Percentiles rank a stretch among this genome's conserved stretches.
These are phyloP conservation scores for Taphrina flavorubra DNA, from an alignment of 1,139 yeast species.

Conservation along the genomic window DNA sequence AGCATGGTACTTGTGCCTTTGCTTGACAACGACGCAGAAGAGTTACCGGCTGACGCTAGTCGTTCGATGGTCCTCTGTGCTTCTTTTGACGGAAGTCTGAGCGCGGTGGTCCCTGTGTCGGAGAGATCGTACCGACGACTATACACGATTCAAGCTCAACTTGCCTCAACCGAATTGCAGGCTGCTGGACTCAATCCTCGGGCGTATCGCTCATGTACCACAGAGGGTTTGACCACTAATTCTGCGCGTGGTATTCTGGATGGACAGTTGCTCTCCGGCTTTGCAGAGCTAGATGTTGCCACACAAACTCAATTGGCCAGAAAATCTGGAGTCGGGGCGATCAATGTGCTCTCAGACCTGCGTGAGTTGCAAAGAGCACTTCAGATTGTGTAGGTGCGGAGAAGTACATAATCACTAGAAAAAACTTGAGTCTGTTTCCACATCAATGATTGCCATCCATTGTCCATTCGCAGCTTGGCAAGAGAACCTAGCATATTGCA, in stretches of 20 bases:
- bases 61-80: constrained; percentile 60
- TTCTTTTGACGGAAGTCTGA: constrained; percentile 78
- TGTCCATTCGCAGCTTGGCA: too few species aligned
- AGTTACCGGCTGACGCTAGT: constrained; percentile 42
- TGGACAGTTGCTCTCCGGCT: constrained; percentile 43
- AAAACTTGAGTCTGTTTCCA: too few species aligned
- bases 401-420: too few species aligned
- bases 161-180: constrained; percentile 75
- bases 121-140: constrained; percentile 80
- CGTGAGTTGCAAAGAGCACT: constrained; percentile 45
- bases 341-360: constrained; percentile 44
- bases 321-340: constrained; percentile 46
- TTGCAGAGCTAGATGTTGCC: constrained; percentile 41
- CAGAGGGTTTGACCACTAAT: constrained; percentile 32
- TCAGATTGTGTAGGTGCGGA: background rate
- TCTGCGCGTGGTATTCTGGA: constrained; percentile 46
- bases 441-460: too few species aligned
- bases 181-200: constrained; percentile 80
- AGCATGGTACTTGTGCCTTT: constrained; percentile 64
- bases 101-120: constrained; percentile 72
- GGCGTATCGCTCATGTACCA: constrained; percentile 49
- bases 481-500: background rate
- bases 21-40: constrained; percentile 29
- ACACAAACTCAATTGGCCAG: constrained; percentile 44
- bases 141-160: constrained; percentile 84